These are phyloP conservation scores for Lycium ferocissimum DNA, from an alignment of 257 asterid species.

Conservation along the genomic window DNA sequence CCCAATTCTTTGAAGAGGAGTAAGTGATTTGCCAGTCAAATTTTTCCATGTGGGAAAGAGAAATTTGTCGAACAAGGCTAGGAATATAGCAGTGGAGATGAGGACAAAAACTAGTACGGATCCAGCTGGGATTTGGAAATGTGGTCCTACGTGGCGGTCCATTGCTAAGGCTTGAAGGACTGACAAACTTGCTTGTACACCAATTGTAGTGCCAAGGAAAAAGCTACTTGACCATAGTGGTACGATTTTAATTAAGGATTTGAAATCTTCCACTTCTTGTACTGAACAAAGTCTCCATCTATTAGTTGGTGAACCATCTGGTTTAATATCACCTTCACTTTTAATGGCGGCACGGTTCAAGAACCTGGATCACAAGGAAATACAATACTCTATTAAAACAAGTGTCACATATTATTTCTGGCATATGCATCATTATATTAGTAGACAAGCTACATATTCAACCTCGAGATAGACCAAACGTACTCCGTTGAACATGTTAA, in stretches of 20 bases:
- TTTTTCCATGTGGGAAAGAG: constrained; percentile 31
- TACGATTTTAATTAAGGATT: constrained; percentile 32
- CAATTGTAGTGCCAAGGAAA: constrained; percentile 31
- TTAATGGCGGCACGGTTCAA: constrained; percentile 33
- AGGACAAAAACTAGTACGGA: background rate
- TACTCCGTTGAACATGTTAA: no score
- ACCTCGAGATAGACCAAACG: no score
- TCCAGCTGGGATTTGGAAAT: constrained; percentile 41
- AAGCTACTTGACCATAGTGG: constrained; percentile 38
- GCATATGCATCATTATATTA: no score
- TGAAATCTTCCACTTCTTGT: constrained; percentile 37
- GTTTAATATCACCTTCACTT: constrained; percentile 27
- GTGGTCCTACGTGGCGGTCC: constrained; percentile 35
- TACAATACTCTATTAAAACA: background rate
- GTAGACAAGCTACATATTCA: no score
- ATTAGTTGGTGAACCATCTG: constrained; percentile 29
- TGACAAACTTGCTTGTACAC: constrained; percentile 24
- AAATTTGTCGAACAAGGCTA: constrained; percentile 20
- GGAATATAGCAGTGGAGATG: constrained; percentile 29
- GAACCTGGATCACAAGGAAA: constrained; percentile 22
- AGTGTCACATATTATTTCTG: no score
- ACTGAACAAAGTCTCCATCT: constrained; percentile 36
- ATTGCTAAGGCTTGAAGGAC: constrained; percentile 40
- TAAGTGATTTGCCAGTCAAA: constrained; percentile 14
- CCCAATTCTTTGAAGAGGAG: constrained; percentile 37